Evolutionary conservation across 1,139 yeast genomes (phyloP).

Genomic region (Scheffersomyces parashehatae): DNA sequence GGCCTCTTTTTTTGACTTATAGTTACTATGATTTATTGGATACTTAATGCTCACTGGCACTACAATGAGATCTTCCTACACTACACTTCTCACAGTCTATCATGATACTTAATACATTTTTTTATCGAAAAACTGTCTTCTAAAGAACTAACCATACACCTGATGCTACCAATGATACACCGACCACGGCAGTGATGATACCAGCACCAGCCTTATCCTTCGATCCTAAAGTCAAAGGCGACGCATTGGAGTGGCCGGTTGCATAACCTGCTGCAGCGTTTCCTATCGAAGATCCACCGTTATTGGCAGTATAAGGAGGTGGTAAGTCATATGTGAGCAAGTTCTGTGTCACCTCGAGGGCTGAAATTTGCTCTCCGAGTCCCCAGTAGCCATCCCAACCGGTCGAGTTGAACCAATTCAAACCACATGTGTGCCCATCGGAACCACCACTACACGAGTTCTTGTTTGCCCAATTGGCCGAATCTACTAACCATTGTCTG

Average conservation of each 20-base stretch:
- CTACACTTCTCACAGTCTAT: no score
- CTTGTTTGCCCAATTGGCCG: slow-evolving; percentile 56
- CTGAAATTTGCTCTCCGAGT: slow-evolving; percentile 77
- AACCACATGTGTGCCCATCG: slow-evolving; percentile 79
- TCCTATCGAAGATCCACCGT: slow-evolving; percentile 50
- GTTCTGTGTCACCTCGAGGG: slow-evolving; percentile 62
- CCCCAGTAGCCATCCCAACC: slow-evolving; percentile 71
- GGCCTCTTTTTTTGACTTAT: no score
- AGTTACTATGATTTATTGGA: no score
- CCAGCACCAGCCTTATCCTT: slow-evolving; percentile 91
- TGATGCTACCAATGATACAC: slow-evolving; percentile 62
- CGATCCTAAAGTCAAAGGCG: slow-evolving; percentile 51
- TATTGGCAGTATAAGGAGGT: slow-evolving; percentile 37
- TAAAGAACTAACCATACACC: slow-evolving; percentile 72
- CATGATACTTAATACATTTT: no score
- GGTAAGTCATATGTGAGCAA: slow-evolving; percentile 27
- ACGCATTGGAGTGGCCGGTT: slow-evolving; percentile 34
- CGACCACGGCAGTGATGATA: slow-evolving; percentile 74
- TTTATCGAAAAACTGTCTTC: neutral
- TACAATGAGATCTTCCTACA: no score
- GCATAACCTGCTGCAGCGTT: slow-evolving; percentile 52
- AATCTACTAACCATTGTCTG: slow-evolving; percentile 38
- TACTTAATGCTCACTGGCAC: no score
- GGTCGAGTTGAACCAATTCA: slow-evolving; percentile 52
- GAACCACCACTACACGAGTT: slow-evolving; percentile 69